Evolutionary conservation across 495 filamentous ascomycete species (phyloP).

Genomic region (Penicillium herquei): DNA sequence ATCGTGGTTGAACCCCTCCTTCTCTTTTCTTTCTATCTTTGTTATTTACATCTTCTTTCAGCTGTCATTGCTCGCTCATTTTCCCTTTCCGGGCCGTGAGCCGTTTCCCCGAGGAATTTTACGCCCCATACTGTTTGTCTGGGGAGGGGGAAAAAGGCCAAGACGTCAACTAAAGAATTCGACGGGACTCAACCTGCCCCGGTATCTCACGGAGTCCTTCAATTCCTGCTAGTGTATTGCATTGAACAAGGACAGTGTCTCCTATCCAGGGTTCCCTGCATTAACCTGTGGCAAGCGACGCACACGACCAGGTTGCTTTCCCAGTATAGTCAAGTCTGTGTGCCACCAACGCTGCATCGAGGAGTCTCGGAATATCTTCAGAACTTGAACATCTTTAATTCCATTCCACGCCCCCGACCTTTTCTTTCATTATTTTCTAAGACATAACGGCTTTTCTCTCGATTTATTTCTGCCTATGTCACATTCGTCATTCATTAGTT

Average conservation of each 20-base stretch:
- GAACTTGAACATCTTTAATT: background rate
- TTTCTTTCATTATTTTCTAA: background rate
- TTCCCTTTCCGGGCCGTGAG: background rate
- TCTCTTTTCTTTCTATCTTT: conserved; percentile 10
- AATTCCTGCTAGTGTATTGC: background rate
- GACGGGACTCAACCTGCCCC: background rate
- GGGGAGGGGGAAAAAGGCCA: background rate
- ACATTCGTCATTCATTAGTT: too few relatives aligned
- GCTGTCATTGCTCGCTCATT: background rate
- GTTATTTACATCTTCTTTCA: conserved; percentile 5
- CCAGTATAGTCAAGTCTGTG: background rate
- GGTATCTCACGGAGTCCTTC: background rate
- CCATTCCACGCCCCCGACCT: background rate
- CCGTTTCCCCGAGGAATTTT: background rate
- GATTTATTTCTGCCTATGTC: background rate
- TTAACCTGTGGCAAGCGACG: background rate
- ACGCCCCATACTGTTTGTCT: too few relatives aligned
- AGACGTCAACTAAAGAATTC: background rate
- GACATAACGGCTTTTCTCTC: background rate
- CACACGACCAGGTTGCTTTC: background rate
- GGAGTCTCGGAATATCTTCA: conserved; percentile 1
- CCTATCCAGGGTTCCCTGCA: conserved; percentile 1
- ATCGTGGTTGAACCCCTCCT: conserved; percentile 14
- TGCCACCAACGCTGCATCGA: background rate
- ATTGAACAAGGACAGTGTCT: conserved; percentile 2